phyloP scores from a whole-genome alignment of 2,329 filamentous ascomycete genomes.

The Phialophora chinensis region DNA sequence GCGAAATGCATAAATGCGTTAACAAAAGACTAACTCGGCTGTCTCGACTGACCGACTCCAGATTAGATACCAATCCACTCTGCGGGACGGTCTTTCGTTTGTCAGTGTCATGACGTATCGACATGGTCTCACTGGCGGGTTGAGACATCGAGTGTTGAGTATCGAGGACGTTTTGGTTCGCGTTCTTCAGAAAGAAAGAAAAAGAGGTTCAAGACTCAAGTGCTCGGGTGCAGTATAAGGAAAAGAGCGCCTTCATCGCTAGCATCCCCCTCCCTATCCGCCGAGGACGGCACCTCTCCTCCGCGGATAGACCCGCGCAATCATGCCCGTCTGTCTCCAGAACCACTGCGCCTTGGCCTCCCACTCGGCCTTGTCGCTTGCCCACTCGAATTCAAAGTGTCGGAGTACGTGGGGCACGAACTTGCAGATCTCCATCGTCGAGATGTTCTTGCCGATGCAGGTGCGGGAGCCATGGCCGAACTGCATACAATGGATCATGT shows the following conservation, averaged over 20 bases:
- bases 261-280: background rate
- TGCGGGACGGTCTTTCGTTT: too few relatives aligned
- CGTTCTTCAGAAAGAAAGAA: too few relatives aligned
- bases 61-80: too few relatives aligned
- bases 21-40: too few relatives aligned
- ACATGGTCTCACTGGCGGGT: too few relatives aligned
- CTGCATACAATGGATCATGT: background rate
- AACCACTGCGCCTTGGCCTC: constrained; percentile 6
- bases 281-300: background rate
- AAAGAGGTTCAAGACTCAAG: too few relatives aligned
- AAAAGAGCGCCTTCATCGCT: background rate
- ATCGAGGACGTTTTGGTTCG: too few relatives aligned
- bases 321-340: background rate
- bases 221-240: background rate
- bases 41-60: too few relatives aligned
- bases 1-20: too few relatives aligned
- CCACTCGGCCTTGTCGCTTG: background rate
- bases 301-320: constrained; percentile 3
- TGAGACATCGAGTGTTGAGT: too few relatives aligned
- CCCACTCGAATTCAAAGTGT: constrained; percentile 15
- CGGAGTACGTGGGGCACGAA: constrained; percentile 28
- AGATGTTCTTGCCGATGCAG: constrained; percentile 32
- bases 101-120: too few relatives aligned
- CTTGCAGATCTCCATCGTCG: constrained; percentile 29
- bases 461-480: constrained; percentile 56